Evolutionary conservation across 768 basidiomycete species (phyloP).

Genomic region (Kwoniella mangroviensis): DNA sequence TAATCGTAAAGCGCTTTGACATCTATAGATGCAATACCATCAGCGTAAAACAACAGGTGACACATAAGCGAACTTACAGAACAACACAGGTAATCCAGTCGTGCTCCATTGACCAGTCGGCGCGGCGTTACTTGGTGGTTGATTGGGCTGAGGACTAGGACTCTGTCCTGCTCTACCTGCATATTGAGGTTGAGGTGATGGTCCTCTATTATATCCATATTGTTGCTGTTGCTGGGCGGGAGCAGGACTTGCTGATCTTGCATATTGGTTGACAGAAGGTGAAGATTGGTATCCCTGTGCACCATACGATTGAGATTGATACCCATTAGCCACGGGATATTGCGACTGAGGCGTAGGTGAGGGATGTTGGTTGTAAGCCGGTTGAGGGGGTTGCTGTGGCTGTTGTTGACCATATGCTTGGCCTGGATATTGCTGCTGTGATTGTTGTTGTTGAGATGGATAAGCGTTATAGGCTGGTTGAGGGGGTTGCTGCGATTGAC

Average conservation of each 20-base stretch:
- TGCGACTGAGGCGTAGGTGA: constrained; percentile 3
- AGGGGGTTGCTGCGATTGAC: constrained; percentile 20
- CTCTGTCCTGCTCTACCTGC: constrained; percentile 25
- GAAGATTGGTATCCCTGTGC: constrained; percentile 9
- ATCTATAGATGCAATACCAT: constrained; percentile 13
- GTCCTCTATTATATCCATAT: constrained; percentile 9
- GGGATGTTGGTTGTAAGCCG: constrained; percentile 21
- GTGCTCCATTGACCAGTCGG: constrained; percentile 81
- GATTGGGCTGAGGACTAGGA: constrained; percentile 55
- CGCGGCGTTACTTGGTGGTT: constrained; percentile 58
- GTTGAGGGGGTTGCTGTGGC: constrained; percentile 50
- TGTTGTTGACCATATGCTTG: constrained; percentile 56
- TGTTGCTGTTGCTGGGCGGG: constrained; percentile 34
- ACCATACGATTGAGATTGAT: constrained; percentile 16
- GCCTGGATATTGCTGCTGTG: constrained; percentile 28
- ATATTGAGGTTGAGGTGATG: constrained; percentile 27
- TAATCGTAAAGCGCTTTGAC: constrained; percentile 85
- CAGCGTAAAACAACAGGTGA: too few relatives aligned
- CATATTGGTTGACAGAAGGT: constrained; percentile 24
- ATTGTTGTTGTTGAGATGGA: constrained; percentile 16
- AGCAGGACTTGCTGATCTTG: constrained; percentile 42
- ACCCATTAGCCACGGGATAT: constrained; percentile 3
- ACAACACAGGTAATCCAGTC: constrained; percentile 78
- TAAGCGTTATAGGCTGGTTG: constrained; percentile 16
- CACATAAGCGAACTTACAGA: constrained; percentile 66